These are phyloP conservation scores for Rubroboletus pulcherrimus DNA, from an alignment of 768 basidiomycete genomes.

Conservation along the genomic window DNA sequence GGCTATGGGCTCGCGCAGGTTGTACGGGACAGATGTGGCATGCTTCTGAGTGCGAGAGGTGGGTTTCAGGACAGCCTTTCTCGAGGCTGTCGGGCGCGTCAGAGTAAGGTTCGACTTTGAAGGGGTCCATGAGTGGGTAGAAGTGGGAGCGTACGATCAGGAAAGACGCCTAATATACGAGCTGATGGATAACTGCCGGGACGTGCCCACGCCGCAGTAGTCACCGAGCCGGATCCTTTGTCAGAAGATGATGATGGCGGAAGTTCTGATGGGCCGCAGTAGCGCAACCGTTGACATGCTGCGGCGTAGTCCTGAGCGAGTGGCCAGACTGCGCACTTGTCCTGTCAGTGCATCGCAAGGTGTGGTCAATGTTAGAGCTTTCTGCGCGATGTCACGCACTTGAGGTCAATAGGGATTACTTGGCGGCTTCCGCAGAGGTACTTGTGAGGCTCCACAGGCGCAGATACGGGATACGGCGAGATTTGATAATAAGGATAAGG, in stretches of 20 bases:
- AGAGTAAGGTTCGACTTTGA: conserved; percentile 6
- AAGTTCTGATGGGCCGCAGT: not conserved
- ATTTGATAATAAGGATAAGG: too few relatives aligned
- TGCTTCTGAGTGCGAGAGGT: conserved; percentile 1
- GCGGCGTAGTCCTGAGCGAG: not conserved
- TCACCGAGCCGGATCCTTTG: not conserved
- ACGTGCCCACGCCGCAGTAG: not conserved
- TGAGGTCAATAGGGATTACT: not conserved
- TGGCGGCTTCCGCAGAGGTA: not conserved
- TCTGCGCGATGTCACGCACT: not conserved
- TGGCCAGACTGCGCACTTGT: not conserved
- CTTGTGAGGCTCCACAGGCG: too few relatives aligned
- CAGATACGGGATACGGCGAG: too few relatives aligned
- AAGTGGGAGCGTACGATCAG: not conserved
- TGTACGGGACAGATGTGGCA: not conserved
- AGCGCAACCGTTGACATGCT: not conserved
- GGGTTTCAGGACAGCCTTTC: conserved; percentile 12
- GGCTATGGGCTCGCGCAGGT: not conserved
- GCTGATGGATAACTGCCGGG: not conserved
- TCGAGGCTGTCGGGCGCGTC: conserved; percentile 11
- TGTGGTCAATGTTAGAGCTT: not conserved
- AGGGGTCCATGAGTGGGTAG: conserved; percentile 11
- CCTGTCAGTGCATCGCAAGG: not conserved
- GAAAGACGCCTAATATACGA: not conserved
- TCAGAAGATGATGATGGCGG: not conserved